Evolutionary conservation across 129 eudicot species (phyloP).

Genomic region (Flaveria bidentis): DNA sequence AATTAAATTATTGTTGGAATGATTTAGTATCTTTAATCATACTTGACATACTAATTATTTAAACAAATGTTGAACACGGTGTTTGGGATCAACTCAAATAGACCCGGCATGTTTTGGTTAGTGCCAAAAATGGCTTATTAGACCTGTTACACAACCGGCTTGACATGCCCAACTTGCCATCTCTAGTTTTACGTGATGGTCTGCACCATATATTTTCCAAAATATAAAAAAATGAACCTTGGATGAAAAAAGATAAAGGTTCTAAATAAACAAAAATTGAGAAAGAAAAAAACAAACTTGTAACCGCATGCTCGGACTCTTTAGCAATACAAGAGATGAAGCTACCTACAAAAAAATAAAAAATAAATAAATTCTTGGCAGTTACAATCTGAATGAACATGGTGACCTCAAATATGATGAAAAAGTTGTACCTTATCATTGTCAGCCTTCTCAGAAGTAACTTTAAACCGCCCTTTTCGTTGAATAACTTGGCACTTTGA

Average conservation of each 20-base stretch:
- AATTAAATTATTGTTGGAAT: background rate
- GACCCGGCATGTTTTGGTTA: background rate
- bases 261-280: background rate
- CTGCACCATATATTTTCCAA: conserved; percentile 2
- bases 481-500: conserved; percentile 69
- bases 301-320: conserved; percentile 92
- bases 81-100: background rate
- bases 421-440: conserved; percentile 53
- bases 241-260: background rate
- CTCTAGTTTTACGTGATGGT: background rate
- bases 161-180: background rate
- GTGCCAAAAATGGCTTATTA: background rate
- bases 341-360: conserved; percentile 38
- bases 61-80: background rate
- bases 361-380: background rate
- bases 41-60: background rate
- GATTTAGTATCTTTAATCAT: background rate
- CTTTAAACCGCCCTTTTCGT: conserved; percentile 92
- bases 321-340: conserved; percentile 55
- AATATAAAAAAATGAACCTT: background rate
- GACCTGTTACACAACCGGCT: background rate
- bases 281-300: conserved; percentile 5
- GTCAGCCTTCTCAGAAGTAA: conserved; percentile 89
- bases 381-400: conserved; percentile 14
- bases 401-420: background rate